phyloP scores from a whole-genome alignment of 257 asterid species.

The Lithospermum erythrorhizon region DNA sequence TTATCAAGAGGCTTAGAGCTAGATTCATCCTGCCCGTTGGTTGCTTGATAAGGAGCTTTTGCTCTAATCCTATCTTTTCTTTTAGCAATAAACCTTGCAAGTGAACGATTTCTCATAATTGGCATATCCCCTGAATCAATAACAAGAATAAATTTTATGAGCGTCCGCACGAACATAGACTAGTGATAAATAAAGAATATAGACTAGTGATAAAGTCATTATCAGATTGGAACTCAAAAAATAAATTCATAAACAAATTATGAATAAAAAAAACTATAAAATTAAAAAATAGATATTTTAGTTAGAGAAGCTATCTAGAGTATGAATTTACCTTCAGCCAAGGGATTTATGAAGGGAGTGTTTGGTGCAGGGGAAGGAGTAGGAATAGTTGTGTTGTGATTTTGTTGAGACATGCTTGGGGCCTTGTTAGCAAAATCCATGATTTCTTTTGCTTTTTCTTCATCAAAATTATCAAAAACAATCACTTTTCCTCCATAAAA shows the following conservation, averaged over 20 bases:
- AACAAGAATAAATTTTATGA: no score
- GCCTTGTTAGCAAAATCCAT: constrained; percentile 14
- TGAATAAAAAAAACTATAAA: no score
- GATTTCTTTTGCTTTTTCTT: constrained; percentile 19
- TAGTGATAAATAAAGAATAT: no score
- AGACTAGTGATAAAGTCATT: no score
- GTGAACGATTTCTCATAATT: constrained; percentile 29
- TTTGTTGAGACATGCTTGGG: not conserved
- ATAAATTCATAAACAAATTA: no score
- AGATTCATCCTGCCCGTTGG: constrained; percentile 1
- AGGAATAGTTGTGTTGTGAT: constrained; percentile 12
- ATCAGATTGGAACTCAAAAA: no score
- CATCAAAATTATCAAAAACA: constrained; percentile 19
- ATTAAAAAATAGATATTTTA: no score
- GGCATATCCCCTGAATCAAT: constrained; percentile 24
- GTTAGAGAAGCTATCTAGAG: no score
- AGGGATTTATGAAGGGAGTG: not conserved
- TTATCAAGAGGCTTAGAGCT: constrained; percentile 18
- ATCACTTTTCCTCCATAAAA: constrained; percentile 25
- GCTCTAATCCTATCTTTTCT: constrained; percentile 35
- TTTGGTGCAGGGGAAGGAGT: not conserved
- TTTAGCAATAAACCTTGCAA: constrained; percentile 34
- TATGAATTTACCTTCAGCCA: no score
- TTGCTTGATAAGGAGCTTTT: constrained; percentile 22
- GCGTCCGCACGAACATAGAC: no score